Conservation (phyloP, 768 basidiomycete species). For the Pisolithus sp. region DNA sequence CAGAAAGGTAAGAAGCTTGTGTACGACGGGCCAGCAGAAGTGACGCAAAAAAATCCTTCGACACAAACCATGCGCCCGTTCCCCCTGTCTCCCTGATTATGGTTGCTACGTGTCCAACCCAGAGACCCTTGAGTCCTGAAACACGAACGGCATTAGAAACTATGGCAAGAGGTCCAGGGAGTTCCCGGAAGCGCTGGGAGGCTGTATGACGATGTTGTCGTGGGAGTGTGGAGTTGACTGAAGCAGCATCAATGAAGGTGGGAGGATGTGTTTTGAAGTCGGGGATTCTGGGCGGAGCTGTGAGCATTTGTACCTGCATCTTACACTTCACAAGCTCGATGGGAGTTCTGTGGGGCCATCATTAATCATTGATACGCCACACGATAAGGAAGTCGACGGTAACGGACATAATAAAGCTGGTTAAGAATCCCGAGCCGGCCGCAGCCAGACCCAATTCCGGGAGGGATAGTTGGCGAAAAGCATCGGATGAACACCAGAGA, state of each 20-base stretch:
- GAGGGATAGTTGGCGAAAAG: constrained; percentile 39
- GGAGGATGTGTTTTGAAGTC: constrained; percentile 11
- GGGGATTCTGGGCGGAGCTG: constrained; percentile 10
- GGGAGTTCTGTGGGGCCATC: constrained; percentile 55
- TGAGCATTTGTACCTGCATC: constrained; percentile 88
- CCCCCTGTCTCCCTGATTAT: constrained; percentile 86
- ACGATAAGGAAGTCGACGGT: not conserved
- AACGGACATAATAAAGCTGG: constrained; percentile 77
- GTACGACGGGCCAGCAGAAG: constrained; percentile 48
- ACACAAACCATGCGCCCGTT: constrained; percentile 78
- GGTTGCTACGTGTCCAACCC: constrained; percentile 84
- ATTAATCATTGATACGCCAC: constrained; percentile 2
- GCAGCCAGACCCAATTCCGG: constrained; percentile 70
- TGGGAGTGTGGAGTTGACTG: not conserved
- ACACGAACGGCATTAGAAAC: constrained; percentile 37
- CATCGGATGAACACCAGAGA: constrained; percentile 28
- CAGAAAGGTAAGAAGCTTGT: constrained; percentile 3
- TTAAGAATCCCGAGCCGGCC: constrained; percentile 70
- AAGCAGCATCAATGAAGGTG: constrained; percentile 9
- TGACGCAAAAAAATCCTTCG: constrained; percentile 72
- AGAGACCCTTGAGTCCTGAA: constrained; percentile 63
- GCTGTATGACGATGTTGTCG: constrained; percentile 8
- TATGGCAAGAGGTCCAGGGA: constrained; percentile 49
- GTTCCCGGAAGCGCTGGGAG: constrained; percentile 10
- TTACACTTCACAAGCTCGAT: constrained; percentile 91